Percentiles rank a stretch among this genome's conserved stretches.
Conservation (phyloP, 495 filamentous ascomycete genomes). For the Annulohypoxylon bovei region DNA sequence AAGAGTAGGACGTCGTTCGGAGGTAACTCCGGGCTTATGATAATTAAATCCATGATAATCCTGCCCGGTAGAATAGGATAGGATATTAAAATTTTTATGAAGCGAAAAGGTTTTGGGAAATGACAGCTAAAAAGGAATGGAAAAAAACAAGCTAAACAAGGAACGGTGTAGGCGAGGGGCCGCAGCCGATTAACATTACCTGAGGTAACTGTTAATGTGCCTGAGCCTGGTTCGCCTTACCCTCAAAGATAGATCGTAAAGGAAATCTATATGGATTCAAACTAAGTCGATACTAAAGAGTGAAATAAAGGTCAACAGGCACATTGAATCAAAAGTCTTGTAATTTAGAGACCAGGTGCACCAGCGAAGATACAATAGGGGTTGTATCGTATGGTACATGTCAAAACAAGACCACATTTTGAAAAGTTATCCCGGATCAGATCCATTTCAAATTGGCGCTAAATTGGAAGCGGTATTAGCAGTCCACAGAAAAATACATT, state of each 20-base stretch:
- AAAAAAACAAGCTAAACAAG: background rate
- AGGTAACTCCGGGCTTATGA: conserved; percentile 59
- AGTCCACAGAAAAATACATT: conserved; percentile 28
- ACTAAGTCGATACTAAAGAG: background rate
- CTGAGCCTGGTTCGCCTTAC: background rate
- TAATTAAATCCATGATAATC: conserved; percentile 43
- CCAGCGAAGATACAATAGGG: conserved; percentile 1
- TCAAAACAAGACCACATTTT: conserved; percentile 1
- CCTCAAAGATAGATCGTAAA: background rate
- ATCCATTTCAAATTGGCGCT: conserved; percentile 21
- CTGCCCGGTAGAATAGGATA: conserved; percentile 20
- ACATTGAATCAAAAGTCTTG: background rate
- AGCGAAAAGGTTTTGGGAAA: background rate
- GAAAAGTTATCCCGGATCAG: conserved; percentile 3
- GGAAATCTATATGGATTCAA: background rate
- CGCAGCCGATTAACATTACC: conserved; percentile 15
- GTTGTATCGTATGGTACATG: background rate
- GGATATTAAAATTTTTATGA: conserved; percentile 5
- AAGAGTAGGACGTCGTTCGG: conserved; percentile 61
- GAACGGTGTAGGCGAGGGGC: conserved; percentile 25
- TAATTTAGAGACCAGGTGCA: background rate
- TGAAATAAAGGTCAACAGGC: background rate
- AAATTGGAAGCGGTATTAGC: conserved; percentile 26
- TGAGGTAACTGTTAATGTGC: background rate
- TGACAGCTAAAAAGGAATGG: conserved; percentile 3